Evolutionary conservation across 2,329 filamentous ascomycete species (phyloP).

Genomic region (Trichoderma koningiopsis): DNA sequence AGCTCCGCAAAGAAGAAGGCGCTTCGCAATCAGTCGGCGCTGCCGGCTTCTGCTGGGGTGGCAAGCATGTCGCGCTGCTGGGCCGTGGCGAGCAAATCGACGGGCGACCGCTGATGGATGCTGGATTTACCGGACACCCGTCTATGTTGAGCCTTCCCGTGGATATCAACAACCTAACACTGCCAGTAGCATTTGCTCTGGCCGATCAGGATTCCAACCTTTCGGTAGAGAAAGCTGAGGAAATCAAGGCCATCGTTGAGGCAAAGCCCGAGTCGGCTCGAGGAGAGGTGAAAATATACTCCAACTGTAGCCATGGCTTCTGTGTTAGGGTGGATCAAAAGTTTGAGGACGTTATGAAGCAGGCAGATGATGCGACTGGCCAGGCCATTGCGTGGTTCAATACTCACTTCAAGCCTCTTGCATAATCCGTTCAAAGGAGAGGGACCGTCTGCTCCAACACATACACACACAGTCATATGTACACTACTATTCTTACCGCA

Average conservation of each 20-base stretch:
- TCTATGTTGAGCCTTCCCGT: conserved; percentile 49
- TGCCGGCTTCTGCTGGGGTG: conserved; percentile 67
- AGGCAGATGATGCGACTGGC: conserved; percentile 38
- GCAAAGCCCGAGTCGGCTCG: conserved; percentile 37
- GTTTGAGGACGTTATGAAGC: conserved; percentile 31
- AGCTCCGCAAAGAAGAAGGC: conserved; percentile 40
- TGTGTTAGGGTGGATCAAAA: conserved; percentile 39
- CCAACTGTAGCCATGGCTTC: conserved; percentile 47
- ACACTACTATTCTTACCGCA: neutral
- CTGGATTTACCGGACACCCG: conserved; percentile 56
- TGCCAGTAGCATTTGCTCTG: conserved; percentile 51
- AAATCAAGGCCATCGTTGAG: conserved; percentile 41
- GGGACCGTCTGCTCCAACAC: neutral
- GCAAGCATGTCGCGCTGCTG: conserved; percentile 55
- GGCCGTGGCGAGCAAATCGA: conserved; percentile 41
- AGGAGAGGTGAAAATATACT: conserved; percentile 44
- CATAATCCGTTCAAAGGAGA: neutral
- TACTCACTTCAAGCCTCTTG: conserved; percentile 28
- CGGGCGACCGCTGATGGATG: conserved; percentile 49
- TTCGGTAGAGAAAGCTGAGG: conserved; percentile 36
- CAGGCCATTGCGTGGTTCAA: conserved; percentile 42
- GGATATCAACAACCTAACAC: conserved; percentile 49
- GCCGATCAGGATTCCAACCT: conserved; percentile 50
- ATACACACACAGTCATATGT: neutral
- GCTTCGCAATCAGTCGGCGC: conserved; percentile 47